Base-by-base conservation (phyloP, 1,284 basidiomycete genomes). In the Marasmius sp. region DNA sequence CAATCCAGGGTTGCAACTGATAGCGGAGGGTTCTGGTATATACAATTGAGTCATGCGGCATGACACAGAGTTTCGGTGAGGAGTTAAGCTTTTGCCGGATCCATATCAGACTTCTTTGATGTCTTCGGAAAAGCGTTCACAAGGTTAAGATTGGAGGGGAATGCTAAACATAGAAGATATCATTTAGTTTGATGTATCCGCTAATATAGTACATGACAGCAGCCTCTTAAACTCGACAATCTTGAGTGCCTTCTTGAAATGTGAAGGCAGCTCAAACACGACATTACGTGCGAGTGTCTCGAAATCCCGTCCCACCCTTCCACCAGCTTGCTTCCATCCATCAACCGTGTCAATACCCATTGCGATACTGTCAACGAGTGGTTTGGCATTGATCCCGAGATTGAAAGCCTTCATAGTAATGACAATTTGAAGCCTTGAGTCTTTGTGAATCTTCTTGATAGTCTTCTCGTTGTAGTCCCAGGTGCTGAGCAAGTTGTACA, bases 11-110 rank as follows among this genome's bases (percentile, higher is more conserved):
- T n/a, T 3, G 55, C 16, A 0, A 45, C 43, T 16, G 39, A 22
- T 16, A 63, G 14, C 6, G 58, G 62, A 20, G 54, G 41, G 49
- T 60, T 60, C 10, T 60, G 39, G 36, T 60, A 63, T 1, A 60
- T 60, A 12, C 39, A n/a, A 20, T 60, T 63, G 1, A 52, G 12
- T 5, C 34, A 34, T 1, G 62, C 59, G 6, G 60, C 41, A 20
- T 53, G 53, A 22, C 62, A 61, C 10, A 1, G 1, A 4, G 4
- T 41, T 41, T 57, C 56, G 43, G 48, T 12, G 37, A 58, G 14
- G 34, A 58, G 50, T 4, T 27, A 27, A 1, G 34, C 57, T 20
- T 49, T 37, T 1, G 47, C 47, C 2, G 47, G 47, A 50, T 58
- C 47, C 14, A 58, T 22, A 34, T n/a, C 9, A 3, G 6, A 16